Evolutionary conservation across 2,329 filamentous ascomycete species (phyloP).

Genomic region (Fusarium buharicum): DNA sequence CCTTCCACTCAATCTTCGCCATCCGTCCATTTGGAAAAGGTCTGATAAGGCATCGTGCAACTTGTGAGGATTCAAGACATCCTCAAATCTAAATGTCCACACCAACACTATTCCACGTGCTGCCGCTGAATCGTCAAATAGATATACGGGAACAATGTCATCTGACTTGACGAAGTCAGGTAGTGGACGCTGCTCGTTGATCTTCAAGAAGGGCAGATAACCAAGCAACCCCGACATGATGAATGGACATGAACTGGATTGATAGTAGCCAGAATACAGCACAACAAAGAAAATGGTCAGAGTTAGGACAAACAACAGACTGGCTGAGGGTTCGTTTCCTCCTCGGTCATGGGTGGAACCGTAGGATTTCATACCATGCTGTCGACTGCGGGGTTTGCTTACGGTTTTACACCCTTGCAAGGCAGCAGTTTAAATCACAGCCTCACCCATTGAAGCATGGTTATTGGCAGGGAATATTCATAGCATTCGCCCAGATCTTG

Average conservation of each 20-base stretch:
- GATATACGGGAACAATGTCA: conserved; percentile 24
- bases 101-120: conserved; percentile 18
- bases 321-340: no score
- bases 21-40: conserved; percentile 11
- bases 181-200: not conserved
- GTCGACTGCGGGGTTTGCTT: no score
- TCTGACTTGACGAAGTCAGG: conserved; percentile 8
- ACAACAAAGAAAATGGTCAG: no score
- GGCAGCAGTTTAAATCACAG: no score
- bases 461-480: no score
- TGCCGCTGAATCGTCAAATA: conserved; percentile 22
- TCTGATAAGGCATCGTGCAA: conserved; percentile 3
- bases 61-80: conserved; percentile 12
- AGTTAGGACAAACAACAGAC: no score
- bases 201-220: conserved; percentile 13
- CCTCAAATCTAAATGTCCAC: conserved; percentile 27
- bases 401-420: no score
- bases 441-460: no score
- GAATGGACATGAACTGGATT: not conserved
- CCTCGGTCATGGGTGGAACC: no score
- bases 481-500: no score
- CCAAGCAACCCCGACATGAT: conserved; percentile 10
- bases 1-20: conserved; percentile 22
- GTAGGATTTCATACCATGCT: no score
- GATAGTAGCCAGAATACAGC: no score